Conservation (phyloP, 176 grass and related monocot genomes). For the Paspalum notatum region DNA sequence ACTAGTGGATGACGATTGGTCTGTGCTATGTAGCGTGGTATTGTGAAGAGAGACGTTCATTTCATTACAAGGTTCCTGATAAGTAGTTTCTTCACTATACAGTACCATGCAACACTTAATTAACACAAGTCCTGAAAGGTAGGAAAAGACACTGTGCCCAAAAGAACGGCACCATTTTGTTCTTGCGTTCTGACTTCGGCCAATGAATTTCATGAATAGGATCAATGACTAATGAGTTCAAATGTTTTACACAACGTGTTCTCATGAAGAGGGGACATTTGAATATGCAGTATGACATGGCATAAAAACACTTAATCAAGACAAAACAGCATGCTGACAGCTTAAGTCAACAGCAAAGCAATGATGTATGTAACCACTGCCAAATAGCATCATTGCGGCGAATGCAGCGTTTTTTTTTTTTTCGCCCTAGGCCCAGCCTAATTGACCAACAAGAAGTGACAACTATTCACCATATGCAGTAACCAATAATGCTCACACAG, state of each 20-base stretch:
- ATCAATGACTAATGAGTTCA: neutral
- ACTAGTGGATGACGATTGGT: neutral
- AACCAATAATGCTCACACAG: slow-evolving; percentile 23
- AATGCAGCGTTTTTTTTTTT: neutral
- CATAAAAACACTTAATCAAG: slow-evolving; percentile 8
- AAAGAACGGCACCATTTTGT: neutral
- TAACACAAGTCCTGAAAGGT: neutral
- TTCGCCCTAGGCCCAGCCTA: slow-evolving; percentile 10
- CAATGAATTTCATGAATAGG: neutral
- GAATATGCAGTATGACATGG: neutral
- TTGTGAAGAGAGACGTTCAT: neutral
- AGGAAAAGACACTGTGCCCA: neutral
- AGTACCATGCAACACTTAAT: neutral
- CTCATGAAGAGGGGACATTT: slow-evolving; percentile 5
- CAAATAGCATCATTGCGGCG: neutral
- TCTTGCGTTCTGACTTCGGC: neutral
- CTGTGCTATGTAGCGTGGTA: neutral
- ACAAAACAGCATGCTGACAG: neutral
- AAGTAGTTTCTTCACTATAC: neutral
- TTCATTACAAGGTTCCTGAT: neutral
- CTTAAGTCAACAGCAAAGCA: neutral
- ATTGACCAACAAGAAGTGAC: neutral
- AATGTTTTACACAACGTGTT: slow-evolving; percentile 2
- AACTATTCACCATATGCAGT: neutral
- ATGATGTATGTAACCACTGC: neutral